These are phyloP conservation scores for Nemania sp. DNA, from an alignment of 2,329 filamentous ascomycete species.

Conservation along the genomic window DNA sequence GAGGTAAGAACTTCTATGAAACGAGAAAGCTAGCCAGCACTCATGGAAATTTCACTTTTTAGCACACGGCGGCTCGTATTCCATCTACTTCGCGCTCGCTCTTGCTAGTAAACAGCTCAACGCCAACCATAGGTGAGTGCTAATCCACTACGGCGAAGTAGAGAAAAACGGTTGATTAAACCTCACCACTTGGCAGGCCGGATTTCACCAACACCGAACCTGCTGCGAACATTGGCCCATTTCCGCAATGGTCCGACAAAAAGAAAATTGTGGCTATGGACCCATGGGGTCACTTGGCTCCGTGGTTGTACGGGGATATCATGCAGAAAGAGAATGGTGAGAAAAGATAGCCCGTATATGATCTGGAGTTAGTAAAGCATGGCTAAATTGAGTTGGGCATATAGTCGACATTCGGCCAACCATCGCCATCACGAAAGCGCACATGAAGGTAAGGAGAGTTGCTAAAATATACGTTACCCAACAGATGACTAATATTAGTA, in stretches of 20 bases:
- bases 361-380: background rate
- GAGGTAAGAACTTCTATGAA: slow-evolving; percentile 59
- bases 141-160: background rate
- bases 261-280: slow-evolving; percentile 99
- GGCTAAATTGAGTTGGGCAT: slow-evolving; percentile 29
- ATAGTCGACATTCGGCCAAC: slow-evolving; percentile 86
- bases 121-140: slow-evolving; percentile 75
- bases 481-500: slow-evolving; percentile 45
- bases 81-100: slow-evolving; percentile 93
- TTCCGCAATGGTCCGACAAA: slow-evolving; percentile 87
- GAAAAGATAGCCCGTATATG: slow-evolving; percentile 31
- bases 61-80: slow-evolving; percentile 84
- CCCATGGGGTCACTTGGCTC: slow-evolving; percentile 87
- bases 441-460: slow-evolving; percentile 75
- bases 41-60: slow-evolving; percentile 35
- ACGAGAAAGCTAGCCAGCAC: slow-evolving; percentile 11
- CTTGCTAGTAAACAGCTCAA: slow-evolving; percentile 91
- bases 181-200: slow-evolving; percentile 55
- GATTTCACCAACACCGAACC: slow-evolving; percentile 87
- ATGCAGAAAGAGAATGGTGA: slow-evolving; percentile 79
- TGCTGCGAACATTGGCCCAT: slow-evolving; percentile 88
- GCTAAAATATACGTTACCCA: slow-evolving; percentile 27
- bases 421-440: slow-evolving; percentile 90
- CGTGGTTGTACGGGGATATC: slow-evolving; percentile 83
- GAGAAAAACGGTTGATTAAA: slow-evolving; percentile 28